phyloP scores from a whole-genome alignment of 1,284 basidiomycete genomes.

The Ganoderma meredithae region DNA sequence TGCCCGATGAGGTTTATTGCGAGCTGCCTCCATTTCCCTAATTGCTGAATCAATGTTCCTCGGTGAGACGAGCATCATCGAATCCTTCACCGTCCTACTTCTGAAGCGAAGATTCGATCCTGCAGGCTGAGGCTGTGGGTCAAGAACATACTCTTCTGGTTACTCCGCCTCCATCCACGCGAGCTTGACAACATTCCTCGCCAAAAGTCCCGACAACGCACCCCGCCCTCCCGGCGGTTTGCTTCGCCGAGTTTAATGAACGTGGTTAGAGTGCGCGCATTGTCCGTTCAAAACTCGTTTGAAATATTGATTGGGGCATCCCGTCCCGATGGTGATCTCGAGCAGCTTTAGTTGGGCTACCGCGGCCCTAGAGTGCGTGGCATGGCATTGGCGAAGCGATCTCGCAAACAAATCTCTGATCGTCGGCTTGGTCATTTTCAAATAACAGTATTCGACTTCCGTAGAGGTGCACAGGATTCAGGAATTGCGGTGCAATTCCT shows the following conservation, averaged over 20 bases:
- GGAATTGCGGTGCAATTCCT: conserved; percentile 10
- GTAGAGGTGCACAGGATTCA: not conserved
- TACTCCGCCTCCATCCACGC: not conserved
- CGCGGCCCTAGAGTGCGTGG: not conserved
- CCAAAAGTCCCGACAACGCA: not conserved
- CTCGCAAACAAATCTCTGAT: conserved; percentile 19
- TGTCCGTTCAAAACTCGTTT: not conserved
- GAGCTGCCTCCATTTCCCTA: not conserved
- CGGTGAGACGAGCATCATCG: not conserved
- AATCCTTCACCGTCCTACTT: not conserved
- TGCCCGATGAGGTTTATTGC: not conserved
- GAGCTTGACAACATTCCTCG: not conserved
- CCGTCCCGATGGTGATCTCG: conserved; percentile 9
- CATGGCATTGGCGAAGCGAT: conserved; percentile 5
- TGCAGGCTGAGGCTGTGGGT: not conserved
- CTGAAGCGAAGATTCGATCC: not conserved
- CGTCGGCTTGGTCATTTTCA: conserved; percentile 12
- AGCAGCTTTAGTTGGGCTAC: not conserved
- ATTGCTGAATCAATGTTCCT: not conserved
- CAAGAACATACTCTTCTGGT: not conserved
- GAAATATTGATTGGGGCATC: not conserved
- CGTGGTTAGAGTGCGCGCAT: not conserved
- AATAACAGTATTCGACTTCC: conserved; percentile 5
- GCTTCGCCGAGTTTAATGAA: not conserved
- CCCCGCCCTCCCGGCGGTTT: not conserved